Evolutionary conservation across 441 rosid genomes (phyloP), one percentile per base, ranked within the genome.

Genomic region (Populus hybrid): DNA sequence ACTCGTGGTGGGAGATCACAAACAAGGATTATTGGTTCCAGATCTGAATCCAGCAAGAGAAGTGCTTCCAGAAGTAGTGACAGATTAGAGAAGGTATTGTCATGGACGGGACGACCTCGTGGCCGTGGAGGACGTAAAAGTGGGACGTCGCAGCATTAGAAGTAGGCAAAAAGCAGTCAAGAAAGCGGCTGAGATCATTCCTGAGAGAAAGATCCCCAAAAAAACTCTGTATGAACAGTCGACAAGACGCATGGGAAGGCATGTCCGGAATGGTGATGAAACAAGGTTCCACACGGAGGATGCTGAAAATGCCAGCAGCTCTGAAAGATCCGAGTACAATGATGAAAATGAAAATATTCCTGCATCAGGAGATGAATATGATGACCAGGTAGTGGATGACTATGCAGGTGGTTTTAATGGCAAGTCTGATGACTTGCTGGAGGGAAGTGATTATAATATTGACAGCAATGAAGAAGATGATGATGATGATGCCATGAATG

Each of bases 261-360:
- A 86, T 64, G 82, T 76, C 26, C 85, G 91, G 72, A 84, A 79
- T 10, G 82, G 76, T 66, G 87, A 85, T 23, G 90, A 82, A 50
- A 81, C 78, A 23, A 83, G 81, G 72, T 71, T 81, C 80, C 89
- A 74, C n/a, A 82, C 23, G 1, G 89, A 79, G 45, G 87, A 59
- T 2, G 83, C 82, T 14, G 93, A 83, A 71, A 83, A 87, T 78
- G 84, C 83, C 56, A 89, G 95, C 80, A 88, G 91, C 71, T 91
- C 93, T 0, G 94, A 87, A 33, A 87, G 91, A 78, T 90, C 92
- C 3, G 96, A 85, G 31, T 86, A 83, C 21, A 88, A 87, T 5
- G 87, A 86, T 71, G 90, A 83, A 72, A 85, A 82, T 76, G 89
- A 85, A 45, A 45, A 45, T 12, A 14, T 45, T 71, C 89, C 79